Percentiles rank a stretch among this genome's conserved stretches.
These are phyloP conservation scores for Scedosporium dehoogii DNA, from an alignment of 2,329 filamentous ascomycete species.

Conservation along the genomic window DNA sequence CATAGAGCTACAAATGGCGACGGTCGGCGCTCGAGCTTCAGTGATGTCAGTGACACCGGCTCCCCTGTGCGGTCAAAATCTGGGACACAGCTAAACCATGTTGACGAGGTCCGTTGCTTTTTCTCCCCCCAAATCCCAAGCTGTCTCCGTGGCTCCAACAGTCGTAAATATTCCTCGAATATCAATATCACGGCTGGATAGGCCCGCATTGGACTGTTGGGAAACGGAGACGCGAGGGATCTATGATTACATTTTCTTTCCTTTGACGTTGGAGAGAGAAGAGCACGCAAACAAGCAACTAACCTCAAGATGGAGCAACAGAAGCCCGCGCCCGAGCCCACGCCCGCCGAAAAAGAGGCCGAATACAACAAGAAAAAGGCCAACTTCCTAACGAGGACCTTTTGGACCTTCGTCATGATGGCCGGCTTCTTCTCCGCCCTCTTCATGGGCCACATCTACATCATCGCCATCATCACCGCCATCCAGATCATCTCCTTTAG, in stretches of 20 bases:
- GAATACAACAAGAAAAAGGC: slow-evolving; percentile 99
- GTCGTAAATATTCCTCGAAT: too few relatives aligned
- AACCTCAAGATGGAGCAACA: background rate
- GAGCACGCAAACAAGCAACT: background rate
- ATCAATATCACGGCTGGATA: too few relatives aligned
- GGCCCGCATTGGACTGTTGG: too few relatives aligned
- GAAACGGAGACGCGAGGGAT: background rate
- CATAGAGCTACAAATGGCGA: slow-evolving; percentile 43
- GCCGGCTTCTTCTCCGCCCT: slow-evolving; percentile 81
- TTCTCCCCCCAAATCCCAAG: background rate
- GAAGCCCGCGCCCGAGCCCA: slow-evolving; percentile 13
- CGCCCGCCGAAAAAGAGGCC: slow-evolving; percentile 26
- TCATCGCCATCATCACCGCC: slow-evolving; percentile 84
- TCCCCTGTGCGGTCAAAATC: slow-evolving; percentile 20
- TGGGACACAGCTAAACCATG: slow-evolving; percentile 23
- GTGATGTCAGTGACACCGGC: slow-evolving; percentile 49
- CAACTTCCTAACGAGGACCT: slow-evolving; percentile 91
- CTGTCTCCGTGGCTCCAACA: background rate
- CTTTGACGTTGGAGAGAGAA: background rate
- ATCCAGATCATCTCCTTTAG: slow-evolving; percentile 98
- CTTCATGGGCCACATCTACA: slow-evolving; percentile 95
- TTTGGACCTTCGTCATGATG: slow-evolving; percentile 99
- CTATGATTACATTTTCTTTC: background rate
- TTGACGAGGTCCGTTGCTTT: slow-evolving; percentile 23
- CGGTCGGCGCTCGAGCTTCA: slow-evolving; percentile 59